phyloP scores from a whole-genome alignment of 2,329 filamentous ascomycete genomes.

The Colletotrichum orchidophilum region DNA sequence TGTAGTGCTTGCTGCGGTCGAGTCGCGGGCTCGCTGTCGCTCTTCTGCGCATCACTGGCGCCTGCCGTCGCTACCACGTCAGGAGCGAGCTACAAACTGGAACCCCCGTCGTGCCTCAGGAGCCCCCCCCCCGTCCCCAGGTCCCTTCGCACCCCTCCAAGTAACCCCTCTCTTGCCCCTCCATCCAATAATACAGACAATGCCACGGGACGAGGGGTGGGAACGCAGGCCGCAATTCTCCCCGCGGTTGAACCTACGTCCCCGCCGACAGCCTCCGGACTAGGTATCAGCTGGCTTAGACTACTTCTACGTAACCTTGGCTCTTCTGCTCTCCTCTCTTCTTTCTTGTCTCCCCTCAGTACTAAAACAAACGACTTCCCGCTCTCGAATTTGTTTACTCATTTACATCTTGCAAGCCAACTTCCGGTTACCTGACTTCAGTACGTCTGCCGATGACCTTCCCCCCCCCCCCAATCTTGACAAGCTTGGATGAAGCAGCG shows the following conservation, averaged over 20 bases:
- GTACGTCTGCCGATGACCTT: background rate
- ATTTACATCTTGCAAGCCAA: constrained; percentile 9
- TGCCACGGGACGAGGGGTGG: constrained; percentile 16
- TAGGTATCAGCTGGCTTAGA: constrained; percentile 31
- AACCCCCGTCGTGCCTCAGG: background rate
- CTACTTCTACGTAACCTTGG: constrained; percentile 27
- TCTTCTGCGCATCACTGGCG: constrained; percentile 33
- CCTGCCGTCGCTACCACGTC: background rate
- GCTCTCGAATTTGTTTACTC: background rate
- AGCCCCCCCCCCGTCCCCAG: background rate
- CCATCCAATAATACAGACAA: constrained; percentile 26
- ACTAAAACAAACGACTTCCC: background rate
- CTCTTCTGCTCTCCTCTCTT: constrained; percentile 2
- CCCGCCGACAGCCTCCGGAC: constrained; percentile 33
- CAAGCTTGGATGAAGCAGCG: background rate
- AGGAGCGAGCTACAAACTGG: background rate
- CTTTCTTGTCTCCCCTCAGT: background rate
- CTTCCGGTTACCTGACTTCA: background rate
- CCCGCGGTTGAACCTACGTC: constrained; percentile 34
- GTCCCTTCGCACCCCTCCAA: background rate
- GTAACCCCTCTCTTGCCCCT: constrained; percentile 31
- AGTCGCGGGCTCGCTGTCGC: background rate
- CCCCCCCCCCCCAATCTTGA: background rate
- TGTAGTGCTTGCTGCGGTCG: background rate
- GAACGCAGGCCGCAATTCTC: constrained; percentile 24